Evolutionary conservation across 2,329 filamentous ascomycete species (phyloP).

Genomic region (Beauveria bassiana): DNA sequence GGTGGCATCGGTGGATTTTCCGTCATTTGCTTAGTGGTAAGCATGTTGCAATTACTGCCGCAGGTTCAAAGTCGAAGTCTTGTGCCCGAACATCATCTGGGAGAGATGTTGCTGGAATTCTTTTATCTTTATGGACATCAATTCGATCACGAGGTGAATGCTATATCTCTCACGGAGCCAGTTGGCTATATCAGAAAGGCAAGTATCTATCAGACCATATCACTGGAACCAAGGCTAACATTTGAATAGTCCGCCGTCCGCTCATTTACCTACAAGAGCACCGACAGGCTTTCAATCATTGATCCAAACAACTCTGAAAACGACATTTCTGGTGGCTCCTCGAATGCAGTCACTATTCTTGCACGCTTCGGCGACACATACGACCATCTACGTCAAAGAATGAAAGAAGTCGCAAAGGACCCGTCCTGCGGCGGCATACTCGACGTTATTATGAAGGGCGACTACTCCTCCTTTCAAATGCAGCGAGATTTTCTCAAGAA

Average conservation of each 20-base stretch:
- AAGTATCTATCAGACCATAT: conserved; percentile 18
- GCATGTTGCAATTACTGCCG: conserved; percentile 75
- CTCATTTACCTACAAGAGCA: conserved; percentile 48
- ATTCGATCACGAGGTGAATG: conserved; percentile 62
- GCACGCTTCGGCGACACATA: conserved; percentile 62
- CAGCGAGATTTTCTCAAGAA: conserved; percentile 58
- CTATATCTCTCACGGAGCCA: conserved; percentile 70
- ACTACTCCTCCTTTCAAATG: conserved; percentile 66
- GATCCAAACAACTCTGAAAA: conserved; percentile 82
- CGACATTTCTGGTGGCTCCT: conserved; percentile 84
- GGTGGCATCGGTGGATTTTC: conserved; percentile 92
- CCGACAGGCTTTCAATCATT: conserved; percentile 71
- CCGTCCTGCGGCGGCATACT: conserved; percentile 44
- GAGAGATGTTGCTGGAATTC: conserved; percentile 78
- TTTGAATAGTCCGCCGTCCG: conserved; percentile 33
- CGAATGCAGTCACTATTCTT: conserved; percentile 59
- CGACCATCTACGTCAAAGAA: conserved; percentile 46
- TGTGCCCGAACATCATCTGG: conserved; percentile 59
- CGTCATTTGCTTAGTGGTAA: conserved; percentile 87
- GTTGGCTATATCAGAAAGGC: conserved; percentile 68
- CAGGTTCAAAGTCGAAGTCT: conserved; percentile 55
- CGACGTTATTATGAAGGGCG: conserved; percentile 62
- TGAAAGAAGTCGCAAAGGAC: conserved; percentile 40
- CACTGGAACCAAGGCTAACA: conserved; percentile 5
- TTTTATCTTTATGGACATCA: conserved; percentile 81